Evolutionary conservation across 495 filamentous ascomycete genomes (phyloP).

Genomic region (Peziza echinospora): DNA sequence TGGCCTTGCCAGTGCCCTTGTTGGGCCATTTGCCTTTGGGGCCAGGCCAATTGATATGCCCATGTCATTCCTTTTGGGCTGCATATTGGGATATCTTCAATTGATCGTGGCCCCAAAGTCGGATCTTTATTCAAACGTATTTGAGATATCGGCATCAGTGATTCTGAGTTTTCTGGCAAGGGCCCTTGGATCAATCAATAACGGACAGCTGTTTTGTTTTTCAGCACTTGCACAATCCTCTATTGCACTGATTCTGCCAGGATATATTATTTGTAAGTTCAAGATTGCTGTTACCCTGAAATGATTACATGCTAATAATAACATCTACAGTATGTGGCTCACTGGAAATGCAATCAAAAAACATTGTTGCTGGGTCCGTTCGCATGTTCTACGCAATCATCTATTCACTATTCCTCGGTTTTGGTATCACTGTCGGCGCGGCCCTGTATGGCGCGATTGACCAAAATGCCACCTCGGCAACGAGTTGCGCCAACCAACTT

Average conservation of each 20-base stretch:
- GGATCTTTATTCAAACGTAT: constrained; percentile 68
- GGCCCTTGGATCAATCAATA: constrained; percentile 62
- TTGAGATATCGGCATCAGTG: constrained; percentile 72
- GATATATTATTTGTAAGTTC: constrained; percentile 51
- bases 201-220: constrained; percentile 65
- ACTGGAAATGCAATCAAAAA: constrained; percentile 69
- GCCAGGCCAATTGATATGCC: constrained; percentile 76
- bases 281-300: constrained; percentile 3
- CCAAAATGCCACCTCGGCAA: constrained; percentile 47
- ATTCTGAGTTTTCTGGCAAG: constrained; percentile 77
- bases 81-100: constrained; percentile 59
- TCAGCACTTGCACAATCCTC: constrained; percentile 74
- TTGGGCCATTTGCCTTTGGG: constrained; percentile 81
- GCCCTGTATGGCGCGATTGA: constrained; percentile 74
- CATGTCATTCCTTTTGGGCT: constrained; percentile 66
- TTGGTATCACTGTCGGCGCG: constrained; percentile 86
- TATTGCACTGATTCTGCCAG: constrained; percentile 81
- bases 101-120: constrained; percentile 59
- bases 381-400: constrained; percentile 94
- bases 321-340: constrained; percentile 41
- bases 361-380: constrained; percentile 73
- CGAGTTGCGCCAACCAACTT: constrained; percentile 40
- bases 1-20: constrained; percentile 59
- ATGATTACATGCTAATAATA: constrained; percentile 4
- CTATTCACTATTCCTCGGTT: constrained; percentile 89